These are phyloP conservation scores for Metschnikowia kofuensis DNA, from an alignment of 805 yeast species.

Conservation along the genomic window DNA sequence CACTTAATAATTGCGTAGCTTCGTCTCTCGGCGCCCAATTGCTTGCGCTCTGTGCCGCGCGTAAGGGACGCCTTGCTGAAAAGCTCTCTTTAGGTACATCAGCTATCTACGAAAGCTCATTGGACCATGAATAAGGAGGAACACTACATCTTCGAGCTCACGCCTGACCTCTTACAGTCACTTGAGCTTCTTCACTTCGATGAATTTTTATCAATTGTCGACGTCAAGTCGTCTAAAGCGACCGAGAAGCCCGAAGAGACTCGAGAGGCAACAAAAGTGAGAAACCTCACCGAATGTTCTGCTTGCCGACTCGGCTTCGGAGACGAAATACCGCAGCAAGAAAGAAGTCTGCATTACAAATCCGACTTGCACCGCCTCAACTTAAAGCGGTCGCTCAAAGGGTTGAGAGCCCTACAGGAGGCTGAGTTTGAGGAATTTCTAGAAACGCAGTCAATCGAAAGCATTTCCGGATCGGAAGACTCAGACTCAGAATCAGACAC, in stretches of 20 bases:
- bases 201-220: conserved; percentile 8
- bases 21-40: background rate
- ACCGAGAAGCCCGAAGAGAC: background rate
- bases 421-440: conserved; percentile 56
- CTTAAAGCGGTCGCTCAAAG: conserved; percentile 48
- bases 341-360: conserved; percentile 46
- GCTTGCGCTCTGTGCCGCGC: background rate
- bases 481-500: conserved; percentile 34
- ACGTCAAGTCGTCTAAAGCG: conserved; percentile 2
- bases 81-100: background rate
- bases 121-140: conserved; percentile 7
- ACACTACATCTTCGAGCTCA: conserved; percentile 11
- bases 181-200: conserved; percentile 16
- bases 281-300: conserved; percentile 15
- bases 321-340: conserved; percentile 6
- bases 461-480: conserved; percentile 56
- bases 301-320: conserved; percentile 16
- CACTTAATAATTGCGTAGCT: background rate
- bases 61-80: background rate
- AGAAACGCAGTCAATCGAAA: conserved; percentile 48
- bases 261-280: conserved; percentile 12
- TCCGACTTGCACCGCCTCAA: conserved; percentile 61
- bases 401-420: conserved; percentile 47
- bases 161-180: conserved; percentile 1
- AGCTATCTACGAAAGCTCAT: background rate